A percentile compares a stretch with the other conserved stretches of the same genome.
Evolutionary conservation across 2,329 filamentous ascomycete species (phyloP).

Genomic region (Sphaerulina vaccinii): DNA sequence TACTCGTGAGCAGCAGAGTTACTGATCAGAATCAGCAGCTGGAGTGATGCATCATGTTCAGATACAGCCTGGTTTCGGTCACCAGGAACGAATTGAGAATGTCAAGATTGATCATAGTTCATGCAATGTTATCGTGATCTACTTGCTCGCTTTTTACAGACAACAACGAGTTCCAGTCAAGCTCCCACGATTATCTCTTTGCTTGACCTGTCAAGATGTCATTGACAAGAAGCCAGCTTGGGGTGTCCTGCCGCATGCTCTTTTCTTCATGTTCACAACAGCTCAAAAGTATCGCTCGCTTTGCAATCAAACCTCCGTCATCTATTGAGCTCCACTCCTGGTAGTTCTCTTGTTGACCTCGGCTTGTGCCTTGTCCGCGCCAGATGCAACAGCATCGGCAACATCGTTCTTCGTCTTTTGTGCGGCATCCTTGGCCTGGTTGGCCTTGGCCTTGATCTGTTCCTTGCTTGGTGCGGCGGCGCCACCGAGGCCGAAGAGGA

Average conservation of each 20-base stretch:
- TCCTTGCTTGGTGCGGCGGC: slow-evolving; percentile 63
- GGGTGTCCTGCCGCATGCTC: background rate
- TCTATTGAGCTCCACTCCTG: slow-evolving; percentile 25
- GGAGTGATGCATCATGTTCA: too few relatives aligned
- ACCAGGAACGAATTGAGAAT: background rate
- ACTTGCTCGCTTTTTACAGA: background rate
- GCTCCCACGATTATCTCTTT: background rate
- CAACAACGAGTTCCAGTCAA: background rate
- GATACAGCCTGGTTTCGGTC: too few relatives aligned
- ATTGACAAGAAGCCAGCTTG: background rate
- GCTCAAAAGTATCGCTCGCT: background rate
- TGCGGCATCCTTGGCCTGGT: slow-evolving; percentile 72
- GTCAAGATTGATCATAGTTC: background rate
- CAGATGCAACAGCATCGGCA: slow-evolving; percentile 60
- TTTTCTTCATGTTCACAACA: background rate
- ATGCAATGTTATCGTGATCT: slow-evolving; percentile 4
- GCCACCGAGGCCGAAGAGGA: slow-evolving; percentile 64
- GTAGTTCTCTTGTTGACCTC: slow-evolving; percentile 57
- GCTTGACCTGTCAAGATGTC: background rate
- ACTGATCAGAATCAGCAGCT: too few relatives aligned
- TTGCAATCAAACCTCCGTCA: background rate
- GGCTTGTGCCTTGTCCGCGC: slow-evolving; percentile 72
- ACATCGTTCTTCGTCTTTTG: slow-evolving; percentile 66
- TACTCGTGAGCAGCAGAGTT: too few relatives aligned
- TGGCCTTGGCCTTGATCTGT: slow-evolving; percentile 69